A percentile compares a stretch with the other conserved stretches of the same genome.
Conservation (phyloP, 164 flowering plant species). For the Houttuynia cordata region DNA sequence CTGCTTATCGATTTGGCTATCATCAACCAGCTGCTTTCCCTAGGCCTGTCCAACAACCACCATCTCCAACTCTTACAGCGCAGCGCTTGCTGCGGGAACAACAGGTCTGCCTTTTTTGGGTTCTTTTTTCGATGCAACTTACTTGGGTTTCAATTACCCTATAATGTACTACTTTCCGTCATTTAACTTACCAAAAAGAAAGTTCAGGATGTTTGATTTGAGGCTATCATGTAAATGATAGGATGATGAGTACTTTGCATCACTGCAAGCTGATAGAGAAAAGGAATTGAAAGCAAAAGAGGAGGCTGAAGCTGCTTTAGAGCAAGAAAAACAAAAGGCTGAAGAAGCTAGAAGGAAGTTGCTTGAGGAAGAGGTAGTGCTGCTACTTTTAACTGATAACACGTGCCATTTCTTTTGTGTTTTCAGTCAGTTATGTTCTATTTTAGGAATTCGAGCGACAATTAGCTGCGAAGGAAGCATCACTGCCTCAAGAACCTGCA, state of each 20-base stretch:
- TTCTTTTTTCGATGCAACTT: too few relatives aligned
- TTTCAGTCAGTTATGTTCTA: conserved; percentile 2
- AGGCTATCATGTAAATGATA: conserved; percentile 16
- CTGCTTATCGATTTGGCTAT: conserved; percentile 43
- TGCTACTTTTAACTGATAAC: not conserved
- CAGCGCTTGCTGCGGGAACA: conserved; percentile 84
- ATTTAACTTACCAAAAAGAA: not conserved
- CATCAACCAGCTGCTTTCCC: conserved; percentile 32
- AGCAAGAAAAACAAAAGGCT: conserved; percentile 48
- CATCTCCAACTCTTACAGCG: conserved; percentile 80
- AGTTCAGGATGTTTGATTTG: not conserved
- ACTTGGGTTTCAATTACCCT: not conserved
- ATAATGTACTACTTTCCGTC: not conserved
- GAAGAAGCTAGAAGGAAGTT: conserved; percentile 54
- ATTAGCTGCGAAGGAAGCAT: conserved; percentile 72
- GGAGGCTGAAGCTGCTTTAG: conserved; percentile 70
- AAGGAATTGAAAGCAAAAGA: conserved; percentile 66
- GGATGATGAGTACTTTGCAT: conserved; percentile 94
- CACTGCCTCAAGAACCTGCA: conserved; percentile 77
- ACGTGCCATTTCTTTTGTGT: not conserved
- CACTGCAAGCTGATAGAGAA: conserved; percentile 88
- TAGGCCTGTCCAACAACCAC: conserved; percentile 53
- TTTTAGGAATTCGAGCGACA: conserved; percentile 70
- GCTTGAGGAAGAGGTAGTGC: conserved; percentile 69
- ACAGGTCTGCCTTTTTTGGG: too few relatives aligned